Evolutionary conservation across 495 filamentous ascomycete species (phyloP), one percentile per base, ranked within the genome.

Genomic region (Rhypophila decipiens): DNA sequence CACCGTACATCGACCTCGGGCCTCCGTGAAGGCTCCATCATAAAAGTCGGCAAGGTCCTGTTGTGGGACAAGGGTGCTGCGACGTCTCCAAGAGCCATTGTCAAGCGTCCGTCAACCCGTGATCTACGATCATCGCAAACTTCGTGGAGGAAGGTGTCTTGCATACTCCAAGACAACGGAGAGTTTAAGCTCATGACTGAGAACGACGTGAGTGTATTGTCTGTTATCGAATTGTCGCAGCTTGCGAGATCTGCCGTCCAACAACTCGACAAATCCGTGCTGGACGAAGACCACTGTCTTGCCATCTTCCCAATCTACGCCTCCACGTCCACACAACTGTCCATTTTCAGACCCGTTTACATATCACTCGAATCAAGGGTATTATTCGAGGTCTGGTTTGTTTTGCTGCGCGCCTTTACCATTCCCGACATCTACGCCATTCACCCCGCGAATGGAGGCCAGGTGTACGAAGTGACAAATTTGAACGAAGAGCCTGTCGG

Each of bases 371-470:
- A 97, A 53, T 89, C 81, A 17, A 77, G 94, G 17, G 84, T 95
- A 1, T 69, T 93, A 5, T 95, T 93, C 59, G 93, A 99, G 58
- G 94, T 95, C 11, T 97, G 93, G 94, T 90, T 95, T 60, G 93
- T 95, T 7, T 74, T 99, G 21, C 60, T 99, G 21, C 79, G 90
- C 49, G 90, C 93, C 1, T 97, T 96, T 58, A 87, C 93, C 1
- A 86, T 94, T 40, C 94, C 94, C 8, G 91, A 97, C 59, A 73
- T 99, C 24, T 97, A 95, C 55, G 86, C 85, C 10, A 34, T 73
- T 11, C 66, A 72, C 42, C 34, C 60, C 4, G 46, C 57, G 4
- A 60, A 52, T 12, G 65, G 65, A 22, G 63, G 64, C 10, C 65
- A 66, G 13, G 47, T 72, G 0, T 64, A 56, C 12, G 73, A 72